A percentile compares a stretch with the other conserved stretches of the same genome.
Evolutionary conservation across 1,284 basidiomycete genomes (phyloP).

Genomic region (Schizopora paradoxa): DNA sequence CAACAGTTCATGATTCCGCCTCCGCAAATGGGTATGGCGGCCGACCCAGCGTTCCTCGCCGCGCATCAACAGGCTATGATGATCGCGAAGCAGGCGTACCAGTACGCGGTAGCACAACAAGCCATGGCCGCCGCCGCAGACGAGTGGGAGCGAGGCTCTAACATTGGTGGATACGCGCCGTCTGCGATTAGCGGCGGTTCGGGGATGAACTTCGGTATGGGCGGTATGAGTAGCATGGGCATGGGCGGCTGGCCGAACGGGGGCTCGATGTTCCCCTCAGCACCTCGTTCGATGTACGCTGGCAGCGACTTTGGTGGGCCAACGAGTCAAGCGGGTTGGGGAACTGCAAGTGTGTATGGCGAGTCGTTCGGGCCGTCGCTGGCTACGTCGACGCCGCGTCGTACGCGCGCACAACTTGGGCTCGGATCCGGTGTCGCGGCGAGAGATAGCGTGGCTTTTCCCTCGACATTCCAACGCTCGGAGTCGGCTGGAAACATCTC

Average conservation of each 20-base stretch:
- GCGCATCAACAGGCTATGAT: conserved; percentile 81
- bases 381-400: conserved; percentile 23
- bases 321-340: conserved; percentile 58
- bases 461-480: conserved; percentile 10
- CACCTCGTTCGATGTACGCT: conserved; percentile 52
- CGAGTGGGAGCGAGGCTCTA: conserved; percentile 79
- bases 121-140: conserved; percentile 78
- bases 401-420: conserved; percentile 25
- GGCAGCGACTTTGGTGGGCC: conserved; percentile 37
- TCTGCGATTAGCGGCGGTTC: conserved; percentile 32
- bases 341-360: conserved; percentile 61
- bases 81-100: conserved; percentile 78
- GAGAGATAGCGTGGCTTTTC: conserved; percentile 18
- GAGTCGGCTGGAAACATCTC: conserved; percentile 11
- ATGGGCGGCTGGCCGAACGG: conserved; percentile 34
- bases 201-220: conserved; percentile 38
- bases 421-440: conserved; percentile 20
- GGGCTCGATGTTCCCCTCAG: conserved; percentile 44
- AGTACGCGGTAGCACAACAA: conserved; percentile 79
- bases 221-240: conserved; percentile 35
- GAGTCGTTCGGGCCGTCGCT: conserved; percentile 49
- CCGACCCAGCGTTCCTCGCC: conserved; percentile 52
- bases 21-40: conserved; percentile 26
- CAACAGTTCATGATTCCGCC: conserved; percentile 45
- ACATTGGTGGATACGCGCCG: conserved; percentile 38